These are phyloP conservation scores for Mucor mucedo DNA, from an alignment of 371 early-diverging fungal species.

Conservation along the genomic window DNA sequence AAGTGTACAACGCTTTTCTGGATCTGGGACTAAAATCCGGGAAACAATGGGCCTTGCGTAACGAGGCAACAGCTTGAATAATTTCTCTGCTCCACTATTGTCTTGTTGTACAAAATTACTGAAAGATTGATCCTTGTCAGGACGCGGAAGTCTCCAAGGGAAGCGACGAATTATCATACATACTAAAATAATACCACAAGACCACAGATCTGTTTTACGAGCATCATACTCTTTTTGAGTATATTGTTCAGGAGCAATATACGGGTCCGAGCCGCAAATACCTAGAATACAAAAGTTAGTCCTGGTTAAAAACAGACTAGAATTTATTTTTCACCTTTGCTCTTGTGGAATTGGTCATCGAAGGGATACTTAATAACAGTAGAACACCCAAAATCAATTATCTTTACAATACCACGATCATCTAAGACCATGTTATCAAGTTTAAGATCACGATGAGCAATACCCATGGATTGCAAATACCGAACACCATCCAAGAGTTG, in stretches of 20 bases:
- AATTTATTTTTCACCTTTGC: conserved; percentile 23
- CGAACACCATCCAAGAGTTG: conserved; percentile 75
- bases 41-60: conserved; percentile 45
- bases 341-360: conserved; percentile 36
- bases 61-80: conserved; percentile 53
- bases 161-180: conserved; percentile 72
- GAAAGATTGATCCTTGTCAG: conserved; percentile 50
- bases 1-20: conserved; percentile 51
- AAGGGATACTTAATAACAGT: conserved; percentile 74
- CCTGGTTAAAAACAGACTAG: too few relatives aligned
- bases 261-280: conserved; percentile 64
- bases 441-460: conserved; percentile 88
- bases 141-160: conserved; percentile 66
- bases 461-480: conserved; percentile 74
- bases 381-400: conserved; percentile 94
- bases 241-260: conserved; percentile 66
- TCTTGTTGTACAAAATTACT: conserved; percentile 42
- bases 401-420: conserved; percentile 74
- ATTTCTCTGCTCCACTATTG: conserved; percentile 42
- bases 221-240: conserved; percentile 60
- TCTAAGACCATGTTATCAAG: conserved; percentile 81
- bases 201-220: conserved; percentile 71
- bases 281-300: conserved; percentile 25
- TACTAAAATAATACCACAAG: conserved; percentile 70
- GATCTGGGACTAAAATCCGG: conserved; percentile 56